These are phyloP conservation scores for Acorus gramineus DNA, from an alignment of 106 monocot genomes.

Conservation along the genomic window DNA sequence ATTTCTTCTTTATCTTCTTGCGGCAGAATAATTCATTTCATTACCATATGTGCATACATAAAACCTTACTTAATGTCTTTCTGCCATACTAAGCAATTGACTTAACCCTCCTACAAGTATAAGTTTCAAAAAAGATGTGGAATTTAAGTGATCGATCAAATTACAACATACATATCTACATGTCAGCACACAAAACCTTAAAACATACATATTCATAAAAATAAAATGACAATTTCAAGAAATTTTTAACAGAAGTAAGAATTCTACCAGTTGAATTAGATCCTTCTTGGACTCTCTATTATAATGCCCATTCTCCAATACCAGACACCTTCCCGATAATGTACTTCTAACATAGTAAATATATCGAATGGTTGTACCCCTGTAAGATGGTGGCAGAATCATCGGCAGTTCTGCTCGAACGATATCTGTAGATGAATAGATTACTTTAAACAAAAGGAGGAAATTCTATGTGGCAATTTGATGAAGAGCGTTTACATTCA, in stretches of 20 bases:
- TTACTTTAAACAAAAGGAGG: neutral
- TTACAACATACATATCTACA: no score
- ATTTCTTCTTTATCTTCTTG: no score
- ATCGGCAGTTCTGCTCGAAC: conserved; percentile 71
- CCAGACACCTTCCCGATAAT: conserved; percentile 55
- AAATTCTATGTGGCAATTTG: neutral
- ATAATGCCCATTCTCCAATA: conserved; percentile 58
- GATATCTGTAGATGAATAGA: conserved; percentile 44
- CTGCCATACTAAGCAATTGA: no score
- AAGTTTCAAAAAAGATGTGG: no score
- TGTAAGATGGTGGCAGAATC: conserved; percentile 87
- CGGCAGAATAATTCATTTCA: no score
- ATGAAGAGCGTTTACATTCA: neutral
- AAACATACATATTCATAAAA: neutral
- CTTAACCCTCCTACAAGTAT: no score
- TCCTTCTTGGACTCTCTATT: conserved; percentile 28
- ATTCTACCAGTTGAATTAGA: conserved; percentile 63
- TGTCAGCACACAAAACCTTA: no score
- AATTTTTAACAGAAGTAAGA: neutral
- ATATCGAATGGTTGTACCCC: conserved; percentile 82
- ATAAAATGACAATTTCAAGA: neutral
- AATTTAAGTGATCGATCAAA: no score
- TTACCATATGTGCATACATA: no score
- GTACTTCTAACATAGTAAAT: conserved; percentile 75
- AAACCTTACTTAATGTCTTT: no score